Evolutionary conservation across 345 rosid genomes (phyloP).

Genomic region (Bruguiera sexangula): DNA sequence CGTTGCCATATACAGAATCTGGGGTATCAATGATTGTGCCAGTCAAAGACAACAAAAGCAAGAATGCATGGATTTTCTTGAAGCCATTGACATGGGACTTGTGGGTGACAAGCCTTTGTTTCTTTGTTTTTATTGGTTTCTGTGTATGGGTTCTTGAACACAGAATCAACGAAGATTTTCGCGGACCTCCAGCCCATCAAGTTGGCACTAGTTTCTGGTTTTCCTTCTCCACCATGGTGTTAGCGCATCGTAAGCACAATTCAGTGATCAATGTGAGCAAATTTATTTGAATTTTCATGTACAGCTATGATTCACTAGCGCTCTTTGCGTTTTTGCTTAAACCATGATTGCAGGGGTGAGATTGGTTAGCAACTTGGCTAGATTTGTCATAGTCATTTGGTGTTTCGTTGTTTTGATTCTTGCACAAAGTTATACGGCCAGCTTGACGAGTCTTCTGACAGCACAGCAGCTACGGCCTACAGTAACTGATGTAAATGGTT

Average conservation of each 20-base stretch:
- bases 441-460: conserved; percentile 55
- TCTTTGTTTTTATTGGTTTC: too few species aligned
- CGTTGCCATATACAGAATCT: too few species aligned
- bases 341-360: conserved; percentile 48
- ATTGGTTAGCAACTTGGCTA: conserved; percentile 45
- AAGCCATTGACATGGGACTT: too few species aligned
- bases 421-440: conserved; percentile 73
- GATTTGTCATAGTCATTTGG: conserved; percentile 53
- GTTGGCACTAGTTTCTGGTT: conserved; percentile 59
- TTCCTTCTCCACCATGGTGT: conserved; percentile 67
- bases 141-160: too few species aligned
- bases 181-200: conserved; percentile 32
- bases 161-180: too few species aligned
- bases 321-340: background rate
- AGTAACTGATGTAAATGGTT: conserved; percentile 32
- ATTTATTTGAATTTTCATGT: background rate
- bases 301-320: background rate
- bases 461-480: background rate
- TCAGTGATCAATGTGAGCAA: background rate
- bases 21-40: too few species aligned
- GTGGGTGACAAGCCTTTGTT: too few species aligned
- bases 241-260: conserved; percentile 26
- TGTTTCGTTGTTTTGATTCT: conserved; percentile 61
- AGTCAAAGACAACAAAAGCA: too few species aligned
- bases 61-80: too few species aligned